Conservation (phyloP, 2,329 filamentous ascomycete species). For the Talaromyces sp. region DNA sequence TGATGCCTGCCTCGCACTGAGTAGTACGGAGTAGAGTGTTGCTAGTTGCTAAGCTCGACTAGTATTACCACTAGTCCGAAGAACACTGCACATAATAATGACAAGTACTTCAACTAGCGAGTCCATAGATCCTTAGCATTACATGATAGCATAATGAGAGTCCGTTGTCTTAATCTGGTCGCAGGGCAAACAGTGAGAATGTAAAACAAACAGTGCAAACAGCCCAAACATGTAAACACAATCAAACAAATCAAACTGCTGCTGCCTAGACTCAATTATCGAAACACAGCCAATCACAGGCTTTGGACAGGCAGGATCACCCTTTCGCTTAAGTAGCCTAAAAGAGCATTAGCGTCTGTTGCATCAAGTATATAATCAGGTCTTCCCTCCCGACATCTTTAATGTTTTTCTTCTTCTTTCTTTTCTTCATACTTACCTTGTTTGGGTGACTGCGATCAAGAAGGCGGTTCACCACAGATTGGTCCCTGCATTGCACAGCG, state of each 20-base stretch:
- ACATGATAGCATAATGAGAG: background rate
- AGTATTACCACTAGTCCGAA: background rate
- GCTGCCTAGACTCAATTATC: background rate
- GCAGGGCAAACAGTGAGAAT: background rate
- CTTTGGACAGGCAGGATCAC: constrained; percentile 8
- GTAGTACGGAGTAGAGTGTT: constrained; percentile 24
- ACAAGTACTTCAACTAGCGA: background rate
- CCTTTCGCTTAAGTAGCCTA: constrained; percentile 14
- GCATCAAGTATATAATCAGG: constrained; percentile 31
- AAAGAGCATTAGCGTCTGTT: constrained; percentile 3
- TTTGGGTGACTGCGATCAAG: constrained; percentile 48
- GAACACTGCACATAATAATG: constrained; percentile 1
- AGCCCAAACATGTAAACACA: background rate
- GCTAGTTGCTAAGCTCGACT: background rate
- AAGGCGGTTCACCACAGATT: constrained; percentile 45
- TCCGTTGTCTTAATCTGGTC: background rate
- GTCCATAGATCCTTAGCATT: background rate
- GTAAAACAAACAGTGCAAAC: constrained; percentile 10
- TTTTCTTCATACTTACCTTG: constrained; percentile 53
- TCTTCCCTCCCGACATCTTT: constrained; percentile 19
- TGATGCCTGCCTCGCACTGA: constrained; percentile 75
- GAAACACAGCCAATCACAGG: constrained; percentile 14
- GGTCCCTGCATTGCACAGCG: constrained; percentile 58
- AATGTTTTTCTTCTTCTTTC: constrained; percentile 35
- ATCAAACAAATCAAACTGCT: constrained; percentile 12